A percentile compares a stretch with the other conserved stretches of the same genome.
phyloP scores from a whole-genome alignment of 768 basidiomycete genomes.

The Dacryopinax spathularia region DNA sequence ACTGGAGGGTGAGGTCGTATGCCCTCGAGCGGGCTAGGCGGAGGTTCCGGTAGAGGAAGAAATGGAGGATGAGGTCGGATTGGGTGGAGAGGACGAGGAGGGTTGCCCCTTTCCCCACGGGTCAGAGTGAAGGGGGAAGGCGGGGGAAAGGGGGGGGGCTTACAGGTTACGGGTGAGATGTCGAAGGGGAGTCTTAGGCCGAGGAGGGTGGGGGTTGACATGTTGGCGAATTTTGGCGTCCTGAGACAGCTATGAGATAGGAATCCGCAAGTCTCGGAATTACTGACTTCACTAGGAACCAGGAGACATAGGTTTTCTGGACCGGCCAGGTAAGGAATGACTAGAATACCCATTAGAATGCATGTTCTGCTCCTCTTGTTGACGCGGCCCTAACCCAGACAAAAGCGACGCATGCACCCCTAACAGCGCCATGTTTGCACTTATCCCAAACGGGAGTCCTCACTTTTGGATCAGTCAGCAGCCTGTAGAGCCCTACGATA shows the following conservation, averaged over 20 bases:
- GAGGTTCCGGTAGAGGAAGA: constrained; percentile 75
- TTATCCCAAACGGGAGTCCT: constrained; percentile 72
- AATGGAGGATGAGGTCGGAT: constrained; percentile 57
- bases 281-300: constrained; percentile 48
- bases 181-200: constrained; percentile 53
- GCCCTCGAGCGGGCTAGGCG: constrained; percentile 61
- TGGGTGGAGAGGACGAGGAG: constrained; percentile 60
- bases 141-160: constrained; percentile 18
- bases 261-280: neutral
- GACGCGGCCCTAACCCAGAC: no score
- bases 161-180: constrained; percentile 46
- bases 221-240: constrained; percentile 48
- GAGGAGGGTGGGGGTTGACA: constrained; percentile 48
- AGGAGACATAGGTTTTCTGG: constrained; percentile 50
- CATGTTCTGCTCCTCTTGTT: constrained; percentile 17
- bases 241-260: constrained; percentile 21
- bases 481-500: constrained; percentile 68
- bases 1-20: constrained; percentile 59
- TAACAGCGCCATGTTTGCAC: constrained; percentile 57
- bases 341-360: constrained; percentile 26
- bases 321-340: constrained; percentile 53
- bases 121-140: constrained; percentile 7
- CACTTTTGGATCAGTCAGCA: constrained; percentile 57
- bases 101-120: constrained; percentile 45
- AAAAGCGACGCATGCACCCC: constrained; percentile 55